Evolutionary conservation across 306 rosid genomes (phyloP).

Genomic region (Gleditsia sinensis): DNA sequence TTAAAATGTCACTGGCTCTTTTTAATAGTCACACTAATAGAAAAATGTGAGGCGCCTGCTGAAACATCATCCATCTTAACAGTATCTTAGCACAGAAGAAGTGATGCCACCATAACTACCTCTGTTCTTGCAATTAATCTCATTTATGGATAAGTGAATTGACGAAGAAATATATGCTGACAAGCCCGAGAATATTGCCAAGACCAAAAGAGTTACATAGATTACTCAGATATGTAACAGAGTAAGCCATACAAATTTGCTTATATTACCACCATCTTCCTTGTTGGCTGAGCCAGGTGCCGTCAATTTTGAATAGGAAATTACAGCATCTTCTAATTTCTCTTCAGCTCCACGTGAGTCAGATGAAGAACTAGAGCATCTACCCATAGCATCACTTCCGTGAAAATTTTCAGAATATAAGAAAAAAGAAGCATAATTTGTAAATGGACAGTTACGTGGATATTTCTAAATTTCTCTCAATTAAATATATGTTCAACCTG

Average conservation of each 20-base stretch:
- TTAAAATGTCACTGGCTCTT: constrained; percentile 45
- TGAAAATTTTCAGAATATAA: constrained; percentile 23
- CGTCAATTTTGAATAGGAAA: constrained; percentile 45
- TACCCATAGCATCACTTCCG: constrained; percentile 61
- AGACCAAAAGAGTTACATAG: constrained; percentile 28
- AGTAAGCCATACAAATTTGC: constrained; percentile 29
- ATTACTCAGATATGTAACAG: constrained; percentile 22
- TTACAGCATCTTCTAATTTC: constrained; percentile 39
- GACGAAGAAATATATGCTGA: constrained; percentile 44
- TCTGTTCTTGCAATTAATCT: constrained; percentile 41
- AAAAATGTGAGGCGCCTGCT: constrained; percentile 39
- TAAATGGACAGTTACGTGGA: constrained; percentile 4
- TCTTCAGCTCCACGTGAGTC: constrained; percentile 69
- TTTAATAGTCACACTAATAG: constrained; percentile 47
- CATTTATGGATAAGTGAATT: constrained; percentile 41
- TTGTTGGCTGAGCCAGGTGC: constrained; percentile 46
- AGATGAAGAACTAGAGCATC: constrained; percentile 57
- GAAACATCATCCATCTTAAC: constrained; percentile 33
- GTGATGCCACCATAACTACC: constrained; percentile 37
- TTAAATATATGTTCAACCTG: constrained; percentile 11
- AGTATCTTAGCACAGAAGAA: constrained; percentile 36
- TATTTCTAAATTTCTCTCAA: constrained; percentile 13
- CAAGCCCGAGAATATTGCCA: constrained; percentile 30
- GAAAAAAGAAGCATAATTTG: neutral
- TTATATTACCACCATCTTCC: constrained; percentile 58